A percentile compares a stretch with the other conserved stretches of the same genome.
phyloP scores from a whole-genome alignment of 192 early-diverging fungal species.

The Linderina pennispora region DNA sequence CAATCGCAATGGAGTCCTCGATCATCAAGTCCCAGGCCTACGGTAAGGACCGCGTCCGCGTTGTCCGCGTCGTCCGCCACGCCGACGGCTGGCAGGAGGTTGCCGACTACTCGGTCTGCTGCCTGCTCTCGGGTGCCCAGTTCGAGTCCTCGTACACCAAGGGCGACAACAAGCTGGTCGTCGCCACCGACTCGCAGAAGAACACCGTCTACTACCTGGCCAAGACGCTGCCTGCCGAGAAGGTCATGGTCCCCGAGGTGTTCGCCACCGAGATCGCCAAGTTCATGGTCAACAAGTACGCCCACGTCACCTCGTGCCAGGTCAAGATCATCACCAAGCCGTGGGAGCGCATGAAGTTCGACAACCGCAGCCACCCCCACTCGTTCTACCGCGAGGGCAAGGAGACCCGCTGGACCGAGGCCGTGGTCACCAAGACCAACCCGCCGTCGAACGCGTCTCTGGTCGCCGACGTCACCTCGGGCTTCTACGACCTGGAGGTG shows the following conservation, averaged over 20 bases:
- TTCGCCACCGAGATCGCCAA: slow-evolving; percentile 63
- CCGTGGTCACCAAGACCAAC: slow-evolving; percentile 41
- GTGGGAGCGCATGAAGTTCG: slow-evolving; percentile 67
- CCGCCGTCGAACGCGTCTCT: slow-evolving; percentile 11
- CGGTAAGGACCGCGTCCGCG: slow-evolving; percentile 69
- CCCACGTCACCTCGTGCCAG: slow-evolving; percentile 56
- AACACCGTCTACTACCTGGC: slow-evolving; percentile 73
- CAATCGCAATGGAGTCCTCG: slow-evolving; percentile 33
- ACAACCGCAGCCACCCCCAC: slow-evolving; percentile 59
- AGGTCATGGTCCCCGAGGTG: slow-evolving; percentile 64
- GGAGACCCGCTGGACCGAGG: slow-evolving; percentile 57
- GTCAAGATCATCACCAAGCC: slow-evolving; percentile 65
- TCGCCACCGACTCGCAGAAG: slow-evolving; percentile 74
- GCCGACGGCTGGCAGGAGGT: slow-evolving; percentile 55
- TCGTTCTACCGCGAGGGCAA: slow-evolving; percentile 68
- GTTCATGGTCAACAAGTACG: slow-evolving; percentile 68
- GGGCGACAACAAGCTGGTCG: slow-evolving; percentile 69
- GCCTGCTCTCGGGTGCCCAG: slow-evolving; percentile 50
- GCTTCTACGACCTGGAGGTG: slow-evolving; percentile 62
- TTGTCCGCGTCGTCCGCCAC: slow-evolving; percentile 63
- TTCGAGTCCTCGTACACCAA: slow-evolving; percentile 68
- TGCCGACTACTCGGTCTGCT: slow-evolving; percentile 61
- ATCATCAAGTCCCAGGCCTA: slow-evolving; percentile 57
- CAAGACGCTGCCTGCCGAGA: slow-evolving; percentile 53
- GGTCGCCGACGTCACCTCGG: too few species aligned